Evolutionary conservation across 139 green algal species (phyloP).

Genomic region (Axilococcus clingmanii): DNA sequence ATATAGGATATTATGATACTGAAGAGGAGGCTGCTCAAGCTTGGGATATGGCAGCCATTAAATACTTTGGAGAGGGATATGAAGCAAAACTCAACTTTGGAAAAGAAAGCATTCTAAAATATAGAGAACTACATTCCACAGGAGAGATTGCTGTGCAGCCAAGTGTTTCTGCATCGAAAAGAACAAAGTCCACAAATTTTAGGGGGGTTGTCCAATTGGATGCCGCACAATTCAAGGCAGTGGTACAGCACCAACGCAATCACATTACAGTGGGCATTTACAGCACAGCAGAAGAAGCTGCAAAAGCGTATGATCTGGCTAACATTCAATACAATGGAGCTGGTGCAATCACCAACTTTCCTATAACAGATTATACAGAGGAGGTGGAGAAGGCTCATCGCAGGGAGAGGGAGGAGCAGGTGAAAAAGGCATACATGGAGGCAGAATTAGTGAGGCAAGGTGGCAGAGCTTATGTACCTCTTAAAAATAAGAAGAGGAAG

Average conservation of each 20-base stretch:
- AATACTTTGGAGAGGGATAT: conserved; percentile 7
- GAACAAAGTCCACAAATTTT: no score
- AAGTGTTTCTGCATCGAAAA: no score
- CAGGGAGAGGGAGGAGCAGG: no score
- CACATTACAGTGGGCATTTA: conserved; percentile 8
- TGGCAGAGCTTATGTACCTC: no score
- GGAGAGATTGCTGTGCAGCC: background rate
- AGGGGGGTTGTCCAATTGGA: background rate
- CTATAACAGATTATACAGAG: conserved; percentile 11
- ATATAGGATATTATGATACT: conserved; percentile 25
- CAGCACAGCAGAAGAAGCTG: conserved; percentile 24
- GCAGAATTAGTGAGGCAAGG: no score
- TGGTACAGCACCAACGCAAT: conserved; percentile 7
- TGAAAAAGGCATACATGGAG: no score
- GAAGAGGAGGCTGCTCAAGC: conserved; percentile 17
- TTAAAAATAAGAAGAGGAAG: no score
- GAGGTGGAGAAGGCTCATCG: no score
- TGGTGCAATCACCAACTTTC: conserved; percentile 38
- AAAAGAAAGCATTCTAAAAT: conserved; percentile 7
- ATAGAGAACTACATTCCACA: conserved; percentile 6
- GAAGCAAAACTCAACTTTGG: conserved; percentile 23
- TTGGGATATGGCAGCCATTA: conserved; percentile 17
- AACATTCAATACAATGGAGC: conserved; percentile 14
- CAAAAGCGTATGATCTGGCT: conserved; percentile 24
- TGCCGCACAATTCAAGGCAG: conserved; percentile 2